phyloP scores from a whole-genome alignment of 2,329 filamentous ascomycete species.

The Coniella vitis region DNA sequence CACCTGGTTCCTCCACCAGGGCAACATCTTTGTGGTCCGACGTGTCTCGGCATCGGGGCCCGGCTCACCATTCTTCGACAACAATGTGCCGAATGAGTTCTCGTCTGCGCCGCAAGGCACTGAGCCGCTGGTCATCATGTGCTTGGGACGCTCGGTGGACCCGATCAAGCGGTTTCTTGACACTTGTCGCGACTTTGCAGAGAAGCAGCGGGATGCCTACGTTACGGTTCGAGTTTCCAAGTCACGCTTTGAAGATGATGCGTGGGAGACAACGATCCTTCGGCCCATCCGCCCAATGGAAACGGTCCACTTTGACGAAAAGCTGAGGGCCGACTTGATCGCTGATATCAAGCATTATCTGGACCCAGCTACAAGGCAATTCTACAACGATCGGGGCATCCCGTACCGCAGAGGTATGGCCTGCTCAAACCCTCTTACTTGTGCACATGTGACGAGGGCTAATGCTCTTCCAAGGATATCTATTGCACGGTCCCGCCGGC shows the following conservation, averaged over 20 bases:
- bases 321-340: constrained; percentile 52
- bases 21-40: constrained; percentile 30
- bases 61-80: constrained; percentile 11
- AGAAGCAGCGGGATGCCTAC: constrained; percentile 29
- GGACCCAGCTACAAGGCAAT: constrained; percentile 56
- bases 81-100: constrained; percentile 26
- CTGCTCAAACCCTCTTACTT: not conserved
- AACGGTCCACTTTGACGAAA: constrained; percentile 33
- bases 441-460: no score
- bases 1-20: constrained; percentile 29
- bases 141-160: constrained; percentile 28
- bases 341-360: constrained; percentile 58
- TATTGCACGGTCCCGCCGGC: constrained; percentile 73
- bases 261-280: constrained; percentile 31
- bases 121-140: constrained; percentile 33
- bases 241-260: constrained; percentile 19
- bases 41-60: constrained; percentile 21
- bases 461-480: no score
- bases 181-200: constrained; percentile 25
- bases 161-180: constrained; percentile 27
- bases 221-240: constrained; percentile 30
- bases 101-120: constrained; percentile 27
- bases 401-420: constrained; percentile 62
- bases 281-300: constrained; percentile 27
- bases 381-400: constrained; percentile 79